phyloP scores from a whole-genome alignment of 2,329 filamentous ascomycete genomes.

The Tolypocladium amazonense region DNA sequence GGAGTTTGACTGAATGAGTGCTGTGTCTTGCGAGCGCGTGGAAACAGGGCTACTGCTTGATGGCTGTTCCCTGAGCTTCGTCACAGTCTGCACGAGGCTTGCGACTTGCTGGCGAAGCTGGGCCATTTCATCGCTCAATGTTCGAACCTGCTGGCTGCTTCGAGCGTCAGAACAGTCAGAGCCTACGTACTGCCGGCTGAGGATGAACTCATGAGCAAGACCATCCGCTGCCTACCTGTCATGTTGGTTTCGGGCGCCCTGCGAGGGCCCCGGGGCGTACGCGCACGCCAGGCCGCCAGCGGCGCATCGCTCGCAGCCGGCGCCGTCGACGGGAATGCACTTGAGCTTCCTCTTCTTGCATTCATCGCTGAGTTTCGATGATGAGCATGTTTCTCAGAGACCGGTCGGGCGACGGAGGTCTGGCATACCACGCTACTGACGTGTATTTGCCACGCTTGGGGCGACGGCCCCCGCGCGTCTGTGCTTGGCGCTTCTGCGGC shows the following conservation, averaged over 20 bases:
- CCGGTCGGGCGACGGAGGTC: neutral
- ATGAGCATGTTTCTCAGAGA: slow-evolving; percentile 3
- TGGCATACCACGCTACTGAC: slow-evolving; percentile 22
- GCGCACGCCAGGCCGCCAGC: slow-evolving; percentile 14
- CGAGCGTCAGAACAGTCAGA: neutral
- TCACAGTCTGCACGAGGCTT: slow-evolving; percentile 14
- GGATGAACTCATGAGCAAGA: neutral
- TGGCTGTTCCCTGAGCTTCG: slow-evolving; percentile 13
- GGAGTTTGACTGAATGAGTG: slow-evolving; percentile 8
- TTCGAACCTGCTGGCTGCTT: slow-evolving; percentile 7
- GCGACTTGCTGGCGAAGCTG: slow-evolving; percentile 19
- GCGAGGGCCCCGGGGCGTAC: slow-evolving; percentile 11
- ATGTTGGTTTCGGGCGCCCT: slow-evolving; percentile 10
- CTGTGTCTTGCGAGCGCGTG: slow-evolving; percentile 4
- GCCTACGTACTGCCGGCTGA: neutral
- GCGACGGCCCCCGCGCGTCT: slow-evolving; percentile 1
- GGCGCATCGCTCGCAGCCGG: slow-evolving; percentile 19
- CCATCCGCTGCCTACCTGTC: slow-evolving; percentile 8
- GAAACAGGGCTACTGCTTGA: slow-evolving; percentile 4
- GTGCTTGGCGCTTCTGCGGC: slow-evolving; percentile 4
- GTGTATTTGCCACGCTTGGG: slow-evolving; percentile 26
- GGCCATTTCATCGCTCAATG: slow-evolving; percentile 15
- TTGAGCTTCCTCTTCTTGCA: slow-evolving; percentile 31
- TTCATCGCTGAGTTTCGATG: slow-evolving; percentile 16
- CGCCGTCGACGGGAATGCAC: slow-evolving; percentile 18